Percentiles rank a stretch among this genome's conserved stretches.
These are phyloP conservation scores for Kwoniella sp. DNA, from an alignment of 768 basidiomycete genomes.

Conservation along the genomic window DNA sequence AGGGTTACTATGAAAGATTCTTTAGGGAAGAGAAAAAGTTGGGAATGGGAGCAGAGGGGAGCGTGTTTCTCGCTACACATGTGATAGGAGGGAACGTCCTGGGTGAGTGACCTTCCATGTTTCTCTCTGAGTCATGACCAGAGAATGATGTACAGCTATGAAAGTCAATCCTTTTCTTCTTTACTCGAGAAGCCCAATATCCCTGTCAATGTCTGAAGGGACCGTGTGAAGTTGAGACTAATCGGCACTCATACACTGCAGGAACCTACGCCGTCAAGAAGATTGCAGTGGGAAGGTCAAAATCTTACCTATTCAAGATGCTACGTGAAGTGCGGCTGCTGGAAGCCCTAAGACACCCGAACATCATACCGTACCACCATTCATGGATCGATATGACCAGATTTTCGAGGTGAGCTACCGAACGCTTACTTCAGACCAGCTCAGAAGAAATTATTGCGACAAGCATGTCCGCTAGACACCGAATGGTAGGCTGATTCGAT, in stretches of 20 bases:
- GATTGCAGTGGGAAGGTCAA: conserved; percentile 89
- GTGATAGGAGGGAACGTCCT: conserved; percentile 82
- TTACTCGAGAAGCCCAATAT: no score
- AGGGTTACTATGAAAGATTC: conserved; percentile 90
- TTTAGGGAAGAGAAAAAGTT: conserved; percentile 85
- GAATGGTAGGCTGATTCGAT: no score
- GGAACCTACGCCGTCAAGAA: conserved; percentile 85
- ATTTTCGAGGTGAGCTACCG: conserved; percentile 64
- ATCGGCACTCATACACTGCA: no score
- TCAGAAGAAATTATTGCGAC: background rate
- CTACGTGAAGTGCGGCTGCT: conserved; percentile 82
- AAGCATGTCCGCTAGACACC: background rate
- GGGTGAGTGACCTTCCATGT: conserved; percentile 59
- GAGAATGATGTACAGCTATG: background rate
- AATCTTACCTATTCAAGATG: conserved; percentile 78
- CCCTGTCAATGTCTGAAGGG: no score
- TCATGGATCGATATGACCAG: conserved; percentile 85
- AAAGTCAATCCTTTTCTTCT: no score
- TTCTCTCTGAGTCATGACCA: background rate
- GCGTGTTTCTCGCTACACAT: conserved; percentile 73
- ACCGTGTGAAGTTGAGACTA: no score
- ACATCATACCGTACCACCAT: conserved; percentile 94
- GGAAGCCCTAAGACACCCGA: conserved; percentile 82
- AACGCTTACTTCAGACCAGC: background rate
- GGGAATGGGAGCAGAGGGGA: conserved; percentile 94